Conservation (phyloP, 495 filamentous ascomycete species). For the Aspergillus sclerotioniger region DNA sequence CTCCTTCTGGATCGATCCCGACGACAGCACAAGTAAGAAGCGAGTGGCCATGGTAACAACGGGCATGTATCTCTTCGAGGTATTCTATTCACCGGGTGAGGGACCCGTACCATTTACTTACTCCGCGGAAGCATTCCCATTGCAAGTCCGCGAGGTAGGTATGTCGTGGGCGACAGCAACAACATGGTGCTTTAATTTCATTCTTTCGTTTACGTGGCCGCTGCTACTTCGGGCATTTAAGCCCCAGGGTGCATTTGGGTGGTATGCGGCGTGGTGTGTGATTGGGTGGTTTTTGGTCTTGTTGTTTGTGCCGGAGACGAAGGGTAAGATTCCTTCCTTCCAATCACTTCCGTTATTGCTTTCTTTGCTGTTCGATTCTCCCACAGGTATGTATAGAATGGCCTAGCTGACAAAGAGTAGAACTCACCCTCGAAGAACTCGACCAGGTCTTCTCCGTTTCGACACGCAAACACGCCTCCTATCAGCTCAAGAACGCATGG, state of each 20-base stretch:
- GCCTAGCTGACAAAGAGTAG: conserved; percentile 21
- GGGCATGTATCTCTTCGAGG: conserved; percentile 51
- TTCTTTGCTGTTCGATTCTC: no score
- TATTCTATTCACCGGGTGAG: conserved; percentile 55
- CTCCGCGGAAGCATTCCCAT: conserved; percentile 57
- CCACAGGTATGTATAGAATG: no score
- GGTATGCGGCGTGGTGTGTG: conserved; percentile 60
- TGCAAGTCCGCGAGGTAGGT: conserved; percentile 63
- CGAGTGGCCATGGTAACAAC: conserved; percentile 48
- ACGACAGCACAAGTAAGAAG: conserved; percentile 26
- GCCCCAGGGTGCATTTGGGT: conserved; percentile 57
- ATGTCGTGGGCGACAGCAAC: conserved; percentile 62
- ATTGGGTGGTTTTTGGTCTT: conserved; percentile 56
- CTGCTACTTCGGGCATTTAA: conserved; percentile 46
- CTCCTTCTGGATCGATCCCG: conserved; percentile 51
- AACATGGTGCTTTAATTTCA: conserved; percentile 52
- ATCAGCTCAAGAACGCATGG: conserved; percentile 45
- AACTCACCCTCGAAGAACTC: conserved; percentile 51
- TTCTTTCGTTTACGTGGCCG: conserved; percentile 59
- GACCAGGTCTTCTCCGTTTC: conserved; percentile 54
- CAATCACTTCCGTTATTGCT: no score
- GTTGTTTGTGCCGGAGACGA: conserved; percentile 58
- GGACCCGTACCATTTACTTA: conserved; percentile 60
- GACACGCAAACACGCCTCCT: conserved; percentile 46
- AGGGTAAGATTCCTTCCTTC: conserved; percentile 34